Percentiles rank a stretch among this genome's conserved stretches.
Evolutionary conservation across 352 stramenopile genomes (phyloP).

Genomic region (Phytophthora ohioensis): DNA sequence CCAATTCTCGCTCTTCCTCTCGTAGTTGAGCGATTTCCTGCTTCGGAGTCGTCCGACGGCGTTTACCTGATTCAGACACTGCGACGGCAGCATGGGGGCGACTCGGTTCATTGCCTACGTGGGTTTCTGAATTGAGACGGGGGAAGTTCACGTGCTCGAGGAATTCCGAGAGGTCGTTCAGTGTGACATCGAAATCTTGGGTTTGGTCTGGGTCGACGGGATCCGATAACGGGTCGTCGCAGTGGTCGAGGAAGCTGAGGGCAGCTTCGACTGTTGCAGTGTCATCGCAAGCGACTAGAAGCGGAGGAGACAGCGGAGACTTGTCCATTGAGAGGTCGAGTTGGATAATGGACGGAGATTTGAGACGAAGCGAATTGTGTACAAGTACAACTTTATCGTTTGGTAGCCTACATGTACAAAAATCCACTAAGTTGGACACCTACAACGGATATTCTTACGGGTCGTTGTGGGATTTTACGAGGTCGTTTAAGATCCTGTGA

Average conservation of each 20-base stretch:
- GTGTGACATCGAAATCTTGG: slow-evolving; percentile 8
- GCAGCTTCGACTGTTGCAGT: slow-evolving; percentile 26
- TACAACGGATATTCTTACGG: neutral
- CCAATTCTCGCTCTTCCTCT: slow-evolving; percentile 26
- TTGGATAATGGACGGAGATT: slow-evolving; percentile 16
- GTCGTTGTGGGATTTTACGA: neutral
- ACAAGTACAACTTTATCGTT: neutral
- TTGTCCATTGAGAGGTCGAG: slow-evolving; percentile 7
- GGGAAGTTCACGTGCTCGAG: slow-evolving; percentile 10
- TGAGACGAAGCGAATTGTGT: neutral
- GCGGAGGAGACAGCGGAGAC: neutral
- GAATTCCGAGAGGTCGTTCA: slow-evolving; percentile 17
- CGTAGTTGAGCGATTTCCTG: slow-evolving; percentile 33
- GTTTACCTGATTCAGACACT: neutral
- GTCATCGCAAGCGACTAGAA: slow-evolving; percentile 31
- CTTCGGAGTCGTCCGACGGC: slow-evolving; percentile 25
- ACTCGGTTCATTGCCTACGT: neutral
- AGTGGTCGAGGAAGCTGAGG: slow-evolving; percentile 26
- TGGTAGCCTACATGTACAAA: neutral
- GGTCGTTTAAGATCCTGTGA: neutral
- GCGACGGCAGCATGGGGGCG: neutral
- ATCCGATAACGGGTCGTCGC: slow-evolving; percentile 6
- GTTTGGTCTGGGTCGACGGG: slow-evolving; percentile 1
- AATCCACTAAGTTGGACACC: slow-evolving; percentile 1
- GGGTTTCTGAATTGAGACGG: neutral